Evolutionary conservation across 805 yeast genomes (phyloP).

Genomic region (Candida jianshihensis): DNA sequence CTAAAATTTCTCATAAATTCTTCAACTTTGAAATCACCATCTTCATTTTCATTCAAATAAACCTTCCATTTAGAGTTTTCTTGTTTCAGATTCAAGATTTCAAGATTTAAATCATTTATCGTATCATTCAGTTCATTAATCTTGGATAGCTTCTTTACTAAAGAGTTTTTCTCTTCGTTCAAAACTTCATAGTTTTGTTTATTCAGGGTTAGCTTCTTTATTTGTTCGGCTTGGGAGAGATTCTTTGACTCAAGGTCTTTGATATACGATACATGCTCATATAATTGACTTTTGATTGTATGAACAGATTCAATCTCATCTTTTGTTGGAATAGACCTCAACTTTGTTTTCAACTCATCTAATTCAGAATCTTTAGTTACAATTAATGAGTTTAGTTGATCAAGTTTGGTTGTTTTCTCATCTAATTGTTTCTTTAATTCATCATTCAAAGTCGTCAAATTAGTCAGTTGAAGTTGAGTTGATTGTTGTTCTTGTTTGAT

Average conservation of each 20-base stretch:
- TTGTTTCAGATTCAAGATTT: slow-evolving; percentile 39
- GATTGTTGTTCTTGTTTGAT: slow-evolving; percentile 13
- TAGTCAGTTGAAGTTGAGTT: slow-evolving; percentile 13
- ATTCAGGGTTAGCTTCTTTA: slow-evolving; percentile 41
- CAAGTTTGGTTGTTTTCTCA: slow-evolving; percentile 17
- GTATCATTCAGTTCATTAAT: slow-evolving; percentile 38
- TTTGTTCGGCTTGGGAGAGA: slow-evolving; percentile 44
- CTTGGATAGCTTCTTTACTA: slow-evolving; percentile 31
- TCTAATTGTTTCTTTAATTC: slow-evolving; percentile 22
- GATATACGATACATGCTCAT: slow-evolving; percentile 38
- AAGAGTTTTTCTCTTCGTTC: slow-evolving; percentile 44
- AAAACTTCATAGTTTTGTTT: slow-evolving; percentile 42
- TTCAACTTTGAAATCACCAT: slow-evolving; percentile 22
- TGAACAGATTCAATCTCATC: slow-evolving; percentile 29
- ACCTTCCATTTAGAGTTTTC: slow-evolving; percentile 42
- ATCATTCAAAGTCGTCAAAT: slow-evolving; percentile 14
- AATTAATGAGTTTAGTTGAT: slow-evolving; percentile 1
- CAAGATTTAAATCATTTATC: slow-evolving; percentile 41
- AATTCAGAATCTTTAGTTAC: slow-evolving; percentile 21
- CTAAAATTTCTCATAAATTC: slow-evolving; percentile 34
- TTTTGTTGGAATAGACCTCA: slow-evolving; percentile 31
- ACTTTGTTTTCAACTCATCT: slow-evolving; percentile 24
- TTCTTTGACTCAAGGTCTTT: slow-evolving; percentile 45
- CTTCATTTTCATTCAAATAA: slow-evolving; percentile 28
- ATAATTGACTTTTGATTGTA: slow-evolving; percentile 23